A percentile compares a stretch with the other conserved stretches of the same genome.
phyloP scores from a whole-genome alignment of 352 stramenopile genomes.

The Phytophthora rubi region DNA sequence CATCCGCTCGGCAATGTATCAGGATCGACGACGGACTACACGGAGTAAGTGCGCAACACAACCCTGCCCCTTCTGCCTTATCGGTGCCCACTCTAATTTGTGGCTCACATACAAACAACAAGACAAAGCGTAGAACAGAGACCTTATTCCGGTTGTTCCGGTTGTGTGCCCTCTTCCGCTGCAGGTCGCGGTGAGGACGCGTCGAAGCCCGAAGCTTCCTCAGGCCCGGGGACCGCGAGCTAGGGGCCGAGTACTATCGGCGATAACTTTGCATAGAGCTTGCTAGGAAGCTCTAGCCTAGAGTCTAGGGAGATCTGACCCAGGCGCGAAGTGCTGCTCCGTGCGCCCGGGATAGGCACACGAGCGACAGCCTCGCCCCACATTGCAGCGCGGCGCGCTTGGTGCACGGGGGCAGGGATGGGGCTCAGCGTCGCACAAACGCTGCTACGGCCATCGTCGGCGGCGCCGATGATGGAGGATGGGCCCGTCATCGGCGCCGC shows the following conservation, averaged over 20 bases:
- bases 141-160: slow-evolving; percentile 35
- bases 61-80: slow-evolving; percentile 40
- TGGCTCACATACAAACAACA: slow-evolving; percentile 27
- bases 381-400: slow-evolving; percentile 6
- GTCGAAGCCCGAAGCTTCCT: slow-evolving; percentile 22
- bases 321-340: no score
- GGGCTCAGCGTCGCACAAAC: slow-evolving; percentile 25
- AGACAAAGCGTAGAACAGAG: slow-evolving; percentile 28
- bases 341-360: slow-evolving; percentile 29
- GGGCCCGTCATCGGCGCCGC: no score
- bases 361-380: slow-evolving; percentile 30
- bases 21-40: slow-evolving; percentile 47
- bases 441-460: slow-evolving; percentile 11
- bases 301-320: no score
- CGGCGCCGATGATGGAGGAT: no score
- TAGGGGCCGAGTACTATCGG: no score
- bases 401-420: slow-evolving; percentile 29
- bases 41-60: slow-evolving; percentile 25
- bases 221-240: not conserved
- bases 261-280: no score
- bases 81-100: slow-evolving; percentile 29
- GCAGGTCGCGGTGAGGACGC: slow-evolving; percentile 22
- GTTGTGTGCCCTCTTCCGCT: not conserved
- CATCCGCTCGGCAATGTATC: slow-evolving; percentile 42
- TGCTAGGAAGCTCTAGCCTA: no score